Evolutionary conservation across 305 asterid species (phyloP), one percentile per base, ranked within the genome.

Genomic region (Petunia hybrid): DNA sequence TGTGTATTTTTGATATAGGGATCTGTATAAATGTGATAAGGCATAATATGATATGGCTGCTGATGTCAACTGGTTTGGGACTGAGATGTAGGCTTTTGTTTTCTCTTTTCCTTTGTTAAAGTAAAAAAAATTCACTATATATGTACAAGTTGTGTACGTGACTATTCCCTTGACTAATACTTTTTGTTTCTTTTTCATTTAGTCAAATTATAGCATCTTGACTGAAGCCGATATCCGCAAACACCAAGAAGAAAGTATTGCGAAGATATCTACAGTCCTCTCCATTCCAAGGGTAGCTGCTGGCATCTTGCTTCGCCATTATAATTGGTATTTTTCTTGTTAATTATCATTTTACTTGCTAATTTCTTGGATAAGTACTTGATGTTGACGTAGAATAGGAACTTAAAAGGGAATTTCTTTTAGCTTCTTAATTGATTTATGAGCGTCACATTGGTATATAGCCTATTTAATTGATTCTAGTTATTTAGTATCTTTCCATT

Each of bases 261-360:
- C 92, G 22, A 92, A 94, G 83, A 83, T 96, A 83, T 91, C 98
- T 35, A 81, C 88, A 4, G 95, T 96, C 78, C 98, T 96, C 82
- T 96, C 99, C 35, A 93, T 96, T 82, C 88, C 99, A 75, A 88
- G 89, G 88, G 91, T 82, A 78, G 98, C 89, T 83, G 99, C 99
- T 73, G 90, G 95, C 82, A 91, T 96, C 88, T 84, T 96, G 85
- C 98, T 96, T 75, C 98, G 94, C 61, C 97, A 90, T 85, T 94
- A 93, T 87, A 93, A 92, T 85, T 96, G 99, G 99, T 96, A 91
- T 79, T 55, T 86, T 76, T 81, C 66, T 69, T 73, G 46, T 35
- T 36, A 68, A 68, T 66, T 70, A 71, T 77, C 77, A 39, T 77
- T 45, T 84, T 22, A 22, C 31, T 59, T 66, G n/a, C 48, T 38